phyloP scores from a whole-genome alignment of 2,329 filamentous ascomycete genomes.

The Metarhizium rileyi region DNA sequence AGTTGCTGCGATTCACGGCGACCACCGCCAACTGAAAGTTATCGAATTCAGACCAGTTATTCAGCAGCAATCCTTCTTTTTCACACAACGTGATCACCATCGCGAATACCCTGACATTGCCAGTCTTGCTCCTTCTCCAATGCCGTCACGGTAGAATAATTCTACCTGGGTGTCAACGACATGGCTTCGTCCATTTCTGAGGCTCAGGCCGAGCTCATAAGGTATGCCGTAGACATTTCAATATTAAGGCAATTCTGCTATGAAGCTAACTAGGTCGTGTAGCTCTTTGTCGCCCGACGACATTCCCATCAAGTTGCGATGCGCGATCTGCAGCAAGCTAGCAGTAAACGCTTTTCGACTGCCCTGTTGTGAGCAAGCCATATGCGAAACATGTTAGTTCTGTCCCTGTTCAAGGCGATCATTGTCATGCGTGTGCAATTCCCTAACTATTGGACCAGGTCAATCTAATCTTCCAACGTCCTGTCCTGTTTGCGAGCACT shows the following conservation, averaged over 20 bases:
- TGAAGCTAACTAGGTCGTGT: conserved; percentile 2
- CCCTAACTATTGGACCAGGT: conserved; percentile 35
- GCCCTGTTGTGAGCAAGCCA: conserved; percentile 90
- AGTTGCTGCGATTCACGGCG: conserved; percentile 5
- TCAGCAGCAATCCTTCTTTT: neutral
- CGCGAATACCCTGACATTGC: neutral
- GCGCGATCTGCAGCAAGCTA: conserved; percentile 84
- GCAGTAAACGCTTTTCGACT: conserved; percentile 85
- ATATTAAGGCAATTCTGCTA: neutral
- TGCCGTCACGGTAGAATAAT: conserved; percentile 8
- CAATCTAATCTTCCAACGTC: conserved; percentile 66
- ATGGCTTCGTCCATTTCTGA: conserved; percentile 32
- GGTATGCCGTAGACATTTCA: conserved; percentile 25
- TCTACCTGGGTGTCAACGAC: conserved; percentile 12
- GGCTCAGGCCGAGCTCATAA: conserved; percentile 50
- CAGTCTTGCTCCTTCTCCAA: conserved; percentile 4
- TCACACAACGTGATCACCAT: neutral
- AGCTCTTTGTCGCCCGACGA: conserved; percentile 73
- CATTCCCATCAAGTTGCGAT: conserved; percentile 92
- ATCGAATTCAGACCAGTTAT: neutral
- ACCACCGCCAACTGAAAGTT: neutral
- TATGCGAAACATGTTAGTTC: conserved; percentile 71
- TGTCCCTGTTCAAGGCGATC: neutral
- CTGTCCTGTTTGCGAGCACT: conserved; percentile 90
- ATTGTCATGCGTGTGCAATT: conserved; percentile 1